Evolutionary conservation across 129 eudicot species (phyloP).

Genomic region (Chrysanthemum lavandulifolium): DNA sequence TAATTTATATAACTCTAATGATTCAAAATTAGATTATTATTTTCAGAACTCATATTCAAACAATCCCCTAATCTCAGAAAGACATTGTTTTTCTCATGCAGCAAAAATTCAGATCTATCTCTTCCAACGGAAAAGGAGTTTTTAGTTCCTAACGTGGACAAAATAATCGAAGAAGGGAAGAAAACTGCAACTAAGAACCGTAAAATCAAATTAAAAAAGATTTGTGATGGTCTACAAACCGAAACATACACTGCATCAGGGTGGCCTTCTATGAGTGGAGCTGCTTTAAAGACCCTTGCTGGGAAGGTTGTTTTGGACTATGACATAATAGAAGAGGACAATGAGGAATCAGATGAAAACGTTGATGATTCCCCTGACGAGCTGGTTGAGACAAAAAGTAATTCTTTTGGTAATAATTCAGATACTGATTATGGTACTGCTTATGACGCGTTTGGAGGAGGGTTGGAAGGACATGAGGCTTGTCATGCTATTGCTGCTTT

Average conservation of each 20-base stretch:
- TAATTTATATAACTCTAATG: neutral
- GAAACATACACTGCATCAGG: conserved; percentile 85
- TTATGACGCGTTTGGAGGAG: conserved; percentile 79
- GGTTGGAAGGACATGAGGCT: conserved; percentile 78
- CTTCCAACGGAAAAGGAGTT: conserved; percentile 66
- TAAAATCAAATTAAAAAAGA: conserved; percentile 52
- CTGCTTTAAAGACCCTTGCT: conserved; percentile 69
- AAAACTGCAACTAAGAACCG: conserved; percentile 70
- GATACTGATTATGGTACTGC: conserved; percentile 70
- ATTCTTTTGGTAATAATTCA: conserved; percentile 9
- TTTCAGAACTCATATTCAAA: no score
- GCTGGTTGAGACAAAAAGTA: conserved; percentile 23
- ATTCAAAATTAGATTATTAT: neutral
- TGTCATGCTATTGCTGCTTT: conserved; percentile 95
- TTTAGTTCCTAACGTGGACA: conserved; percentile 71
- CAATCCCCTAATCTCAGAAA: no score
- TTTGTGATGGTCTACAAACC: conserved; percentile 39
- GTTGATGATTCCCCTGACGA: conserved; percentile 21
- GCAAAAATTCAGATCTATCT: conserved; percentile 52
- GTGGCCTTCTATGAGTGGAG: conserved; percentile 95
- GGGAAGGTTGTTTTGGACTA: conserved; percentile 83
- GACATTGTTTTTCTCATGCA: conserved; percentile 24
- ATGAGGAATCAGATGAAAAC: conserved; percentile 40
- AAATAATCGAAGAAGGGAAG: conserved; percentile 93
- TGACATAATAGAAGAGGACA: conserved; percentile 53